Base-by-base conservation (phyloP, 331 rosid genomes). In the Quercus lobata region DNA sequence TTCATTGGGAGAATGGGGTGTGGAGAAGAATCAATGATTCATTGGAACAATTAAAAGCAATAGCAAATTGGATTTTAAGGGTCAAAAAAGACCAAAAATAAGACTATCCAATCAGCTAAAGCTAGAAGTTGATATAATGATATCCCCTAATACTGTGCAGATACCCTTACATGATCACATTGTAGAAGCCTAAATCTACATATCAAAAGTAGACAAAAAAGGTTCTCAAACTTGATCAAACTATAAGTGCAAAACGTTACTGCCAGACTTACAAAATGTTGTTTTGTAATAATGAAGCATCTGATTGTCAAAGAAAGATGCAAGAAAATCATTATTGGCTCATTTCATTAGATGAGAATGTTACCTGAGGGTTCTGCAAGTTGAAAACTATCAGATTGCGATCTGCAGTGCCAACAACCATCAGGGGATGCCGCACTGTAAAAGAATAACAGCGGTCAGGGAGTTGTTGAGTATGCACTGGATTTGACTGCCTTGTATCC, bases 401-500 rank as follows among this genome's bases (percentile, higher is more conserved):
- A 83, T 95, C 98, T 44, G 97, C 96, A 76, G 97, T 87, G 79
- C 86, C 98, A 58, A 90, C 98, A 60, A 91, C 95, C 98, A 93
- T 91, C 79, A 91, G 81, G 24, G 97, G 98, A 86, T 92, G 82
- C 77, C 86, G 85, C 76, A 90, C 94, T 2, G 92, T 5, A 62
- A 93, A 79, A 44, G 97, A 69, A 89, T 90, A 91, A 81, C 98
- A 93, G 41, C 94, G 96, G 46, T 93, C 98, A 44, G 99, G 92
- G 78, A 95, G 99, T 77, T 84, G 90, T 61, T 91, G 97, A 53
- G 92, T 93, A 84, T 90, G 98, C 80, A 93, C 97, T 30, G 98
- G 96, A 85, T 90, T 95, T 83, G 90, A 70, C 87, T 93, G 99
- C 91, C 99, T 91, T 5, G 92, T 88, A 82, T 93, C 99, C 99